phyloP scores from a whole-genome alignment of 1,284 basidiomycete genomes.

The Peniophora sp. region DNA sequence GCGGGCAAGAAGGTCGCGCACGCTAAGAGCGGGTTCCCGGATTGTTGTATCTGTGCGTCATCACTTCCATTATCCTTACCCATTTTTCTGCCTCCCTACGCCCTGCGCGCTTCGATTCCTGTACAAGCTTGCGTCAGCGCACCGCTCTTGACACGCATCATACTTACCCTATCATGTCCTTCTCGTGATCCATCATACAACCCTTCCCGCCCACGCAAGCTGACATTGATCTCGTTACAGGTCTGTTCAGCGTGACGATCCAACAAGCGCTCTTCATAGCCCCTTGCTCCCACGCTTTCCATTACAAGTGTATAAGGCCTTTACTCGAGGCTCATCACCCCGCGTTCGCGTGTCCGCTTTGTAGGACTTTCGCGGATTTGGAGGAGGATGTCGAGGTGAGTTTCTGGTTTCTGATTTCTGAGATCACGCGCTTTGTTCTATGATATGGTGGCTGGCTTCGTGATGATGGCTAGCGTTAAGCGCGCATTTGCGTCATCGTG shows the following conservation, averaged over 20 bases:
- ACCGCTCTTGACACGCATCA: too few relatives aligned
- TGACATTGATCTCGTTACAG: constrained; percentile 29
- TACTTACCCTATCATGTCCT: not conserved
- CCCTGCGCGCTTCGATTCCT: not conserved
- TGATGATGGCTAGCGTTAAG: too few relatives aligned
- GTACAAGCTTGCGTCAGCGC: too few relatives aligned
- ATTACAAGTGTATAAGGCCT: constrained; percentile 97
- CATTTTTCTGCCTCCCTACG: not conserved
- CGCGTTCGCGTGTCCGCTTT: constrained; percentile 93
- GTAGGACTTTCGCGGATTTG: constrained; percentile 87
- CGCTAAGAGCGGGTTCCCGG: constrained; percentile 59
- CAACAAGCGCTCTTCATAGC: constrained; percentile 97
- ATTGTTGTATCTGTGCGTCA: constrained; percentile 88
- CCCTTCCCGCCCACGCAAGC: too few relatives aligned
- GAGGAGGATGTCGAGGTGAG: constrained; percentile 90
- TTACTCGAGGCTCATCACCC: constrained; percentile 84
- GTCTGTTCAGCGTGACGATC: constrained; percentile 89
- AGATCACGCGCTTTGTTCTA: too few relatives aligned
- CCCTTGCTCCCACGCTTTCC: constrained; percentile 96
- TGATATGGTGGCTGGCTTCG: too few relatives aligned
- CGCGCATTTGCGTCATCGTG: too few relatives aligned
- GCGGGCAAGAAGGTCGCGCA: constrained; percentile 14
- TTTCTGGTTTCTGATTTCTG: too few relatives aligned
- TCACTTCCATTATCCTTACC: not conserved
- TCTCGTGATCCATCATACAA: too few relatives aligned